Base-by-base conservation (phyloP, 257 asterid genomes). In the Solanum chiquidenum region DNA sequence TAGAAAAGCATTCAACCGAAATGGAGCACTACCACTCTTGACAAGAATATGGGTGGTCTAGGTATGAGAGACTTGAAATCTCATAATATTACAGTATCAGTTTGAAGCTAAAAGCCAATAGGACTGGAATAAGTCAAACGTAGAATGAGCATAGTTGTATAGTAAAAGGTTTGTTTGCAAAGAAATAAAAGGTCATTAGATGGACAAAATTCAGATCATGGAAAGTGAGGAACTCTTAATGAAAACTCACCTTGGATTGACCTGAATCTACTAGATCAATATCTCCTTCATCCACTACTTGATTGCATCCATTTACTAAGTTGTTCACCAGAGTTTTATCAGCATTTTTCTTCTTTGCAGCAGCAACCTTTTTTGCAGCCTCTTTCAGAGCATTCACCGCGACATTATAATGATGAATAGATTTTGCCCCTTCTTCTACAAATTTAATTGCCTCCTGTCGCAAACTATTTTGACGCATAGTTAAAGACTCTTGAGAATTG, bases 361-460 rank as follows among this genome's bases (percentile, higher is more conserved):
- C 89, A 87, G 95, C 90, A 83, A 96, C 98, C 82, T 89, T 91
- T 85, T 87, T 93, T 13, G 92, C 90, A 86, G 99, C 99, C 91
- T 94, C 98, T 76, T 90, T 94, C 42, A 96, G 93, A 88, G 98
- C 98, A 89, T 79, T 89, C 94, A 91, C 89, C 0, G 99, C 98
- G 87, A 94, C 94, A 90, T 93, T 92, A 88, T 95, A 96, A 88
- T 89, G 89, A 77, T 92, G 94, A 87, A 96, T 92, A 76, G 98
- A 96, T 86, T 94, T 94, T 1, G 98, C 97, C 84, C 99, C 99
- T 94, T 94, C 98, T 88, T 96, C 98, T 85, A 96, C 98, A 88
- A 90, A 96, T 89, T 93, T 95, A 27, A 94, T 74, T 55, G 98
- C 98, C 92, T 96, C 98, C 87, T 92, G 94, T 84, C 93, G 95